Evolutionary conservation across 2,329 filamentous ascomycete species (phyloP), one percentile per base, ranked within the genome.

Genomic region (Akanthomyces muscarius): DNA sequence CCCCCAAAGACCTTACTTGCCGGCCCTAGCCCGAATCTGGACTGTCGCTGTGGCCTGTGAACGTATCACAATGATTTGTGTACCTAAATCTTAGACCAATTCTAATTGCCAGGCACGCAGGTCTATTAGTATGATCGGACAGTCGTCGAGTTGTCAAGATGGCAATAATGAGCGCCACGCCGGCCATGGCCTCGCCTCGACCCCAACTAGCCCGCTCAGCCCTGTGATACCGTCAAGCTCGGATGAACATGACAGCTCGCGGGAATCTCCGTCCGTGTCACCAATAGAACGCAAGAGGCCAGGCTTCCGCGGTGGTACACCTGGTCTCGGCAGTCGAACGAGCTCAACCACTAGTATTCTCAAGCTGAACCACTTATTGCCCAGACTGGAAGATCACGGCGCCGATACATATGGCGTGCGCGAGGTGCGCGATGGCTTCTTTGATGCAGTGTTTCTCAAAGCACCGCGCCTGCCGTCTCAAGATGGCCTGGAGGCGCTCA

Each of bases 381-480:
- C 71, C 2, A 71, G 73, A 41, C 69, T 73, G 23, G 72, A 73
- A 21, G 64, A 74, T 50, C 68, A 77, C 13, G 73, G 74, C 36
- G 71, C 71, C 38, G 72, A 78, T 44, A 77, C 76, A 2, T 80
- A 80, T 65, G 79, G 78, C 30, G 70, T 81, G 33, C 69, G 69
- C 6, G 80, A 82, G 68, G 66, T 75, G 21, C 72, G 80, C 38
- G 80, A 81, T 66, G 76, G 78, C 59, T 81, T 80, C 69, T 81
- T 81, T 60, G 80, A 81, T 64, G 78, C 78, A 38, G 66, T 77
- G 44, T 85, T 82, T 64, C 68, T 78, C n/a, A 77, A 77, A 51
- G 77, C 79, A 1, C 70, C 76, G 4, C 69, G 75, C 3, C 61
- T 76, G 14, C 71, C 79, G 59, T 68, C 70, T 14, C 71, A 77